Percentiles rank a stretch among this genome's conserved stretches.
phyloP scores from a whole-genome alignment of 1,284 basidiomycete species.

The Apiotrichum akiyoshidainum region DNA sequence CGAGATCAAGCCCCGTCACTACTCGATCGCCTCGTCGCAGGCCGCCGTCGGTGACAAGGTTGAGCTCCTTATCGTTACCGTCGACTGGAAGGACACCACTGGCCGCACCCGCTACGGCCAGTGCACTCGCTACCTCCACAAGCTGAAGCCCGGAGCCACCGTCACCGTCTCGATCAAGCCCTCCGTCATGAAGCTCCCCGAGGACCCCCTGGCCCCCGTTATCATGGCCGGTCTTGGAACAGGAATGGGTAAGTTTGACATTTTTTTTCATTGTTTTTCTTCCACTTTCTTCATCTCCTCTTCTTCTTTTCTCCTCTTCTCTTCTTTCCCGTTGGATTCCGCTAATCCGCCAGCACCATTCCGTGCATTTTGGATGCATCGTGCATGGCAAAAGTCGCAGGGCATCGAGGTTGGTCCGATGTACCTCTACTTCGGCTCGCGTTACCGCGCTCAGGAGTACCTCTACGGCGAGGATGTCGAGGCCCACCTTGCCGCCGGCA shows the following conservation, averaged over 20 bases:
- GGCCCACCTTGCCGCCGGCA: conserved; percentile 68
- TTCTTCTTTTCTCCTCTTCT: too few relatives aligned
- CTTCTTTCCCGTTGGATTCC: too few relatives aligned
- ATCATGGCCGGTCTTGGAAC: conserved; percentile 99
- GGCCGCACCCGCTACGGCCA: conserved; percentile 83
- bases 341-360: conserved; percentile 77
- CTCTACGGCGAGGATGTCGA: conserved; percentile 68
- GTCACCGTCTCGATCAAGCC: conserved; percentile 98
- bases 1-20: conserved; percentile 96
- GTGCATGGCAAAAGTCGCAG: conserved; percentile 74
- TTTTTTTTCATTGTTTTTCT: too few relatives aligned
- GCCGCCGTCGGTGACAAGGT: conserved; percentile 90
- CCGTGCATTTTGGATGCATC: conserved; percentile 95
- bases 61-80: conserved; percentile 90
- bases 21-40: conserved; percentile 94
- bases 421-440: conserved; percentile 96
- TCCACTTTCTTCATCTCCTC: too few relatives aligned
- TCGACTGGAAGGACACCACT: conserved; percentile 84
- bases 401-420: conserved; percentile 75
- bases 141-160: conserved; percentile 78
- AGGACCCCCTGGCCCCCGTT: conserved; percentile 78
- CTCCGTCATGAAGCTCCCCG: conserved; percentile 97
- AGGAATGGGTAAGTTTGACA: conserved; percentile 56
- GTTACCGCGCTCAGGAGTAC: conserved; percentile 90
- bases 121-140: conserved; percentile 91